phyloP scores from a whole-genome alignment of 305 asterid species.

The Fraxinus floribunda region DNA sequence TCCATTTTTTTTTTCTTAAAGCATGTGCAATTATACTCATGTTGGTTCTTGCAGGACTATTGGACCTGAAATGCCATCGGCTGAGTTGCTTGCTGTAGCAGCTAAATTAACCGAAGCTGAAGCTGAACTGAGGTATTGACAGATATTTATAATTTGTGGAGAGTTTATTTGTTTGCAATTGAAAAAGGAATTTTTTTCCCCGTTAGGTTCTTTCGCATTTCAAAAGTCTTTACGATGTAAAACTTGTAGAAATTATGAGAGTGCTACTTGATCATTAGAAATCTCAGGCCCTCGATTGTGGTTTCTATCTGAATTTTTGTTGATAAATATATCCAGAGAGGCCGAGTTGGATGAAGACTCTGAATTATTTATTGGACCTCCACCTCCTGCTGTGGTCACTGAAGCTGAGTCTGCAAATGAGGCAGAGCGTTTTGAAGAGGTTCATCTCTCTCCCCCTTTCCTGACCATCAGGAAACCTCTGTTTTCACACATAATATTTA shows the following conservation, averaged over 20 bases:
- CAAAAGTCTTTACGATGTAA: background rate
- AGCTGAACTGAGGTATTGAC: conserved; percentile 72
- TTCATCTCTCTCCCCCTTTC: conserved; percentile 28
- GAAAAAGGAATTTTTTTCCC: background rate
- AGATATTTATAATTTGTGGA: background rate
- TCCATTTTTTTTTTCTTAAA: background rate
- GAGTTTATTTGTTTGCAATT: background rate
- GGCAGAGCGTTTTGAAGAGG: conserved; percentile 99
- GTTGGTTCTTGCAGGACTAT: conserved; percentile 53
- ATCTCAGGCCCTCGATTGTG: background rate
- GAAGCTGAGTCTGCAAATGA: conserved; percentile 88
- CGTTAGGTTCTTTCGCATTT: background rate
- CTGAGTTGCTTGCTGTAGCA: conserved; percentile 96
- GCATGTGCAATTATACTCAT: conserved; percentile 1
- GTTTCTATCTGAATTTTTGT: conserved; percentile 23
- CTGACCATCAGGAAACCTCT: background rate
- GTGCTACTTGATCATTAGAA: background rate
- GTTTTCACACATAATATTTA: background rate
- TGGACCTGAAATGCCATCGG: conserved; percentile 96
- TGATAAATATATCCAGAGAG: conserved; percentile 47
- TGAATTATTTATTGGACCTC: conserved; percentile 76
- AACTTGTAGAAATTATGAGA: background rate
- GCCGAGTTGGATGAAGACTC: conserved; percentile 73
- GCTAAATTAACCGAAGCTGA: conserved; percentile 92
- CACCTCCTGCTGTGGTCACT: conserved; percentile 88